Percentiles rank a stretch among this genome's conserved stretches.
These are phyloP conservation scores for Rhizophlyctis rosea DNA, from an alignment of 192 early-diverging fungal species.

Conservation along the genomic window DNA sequence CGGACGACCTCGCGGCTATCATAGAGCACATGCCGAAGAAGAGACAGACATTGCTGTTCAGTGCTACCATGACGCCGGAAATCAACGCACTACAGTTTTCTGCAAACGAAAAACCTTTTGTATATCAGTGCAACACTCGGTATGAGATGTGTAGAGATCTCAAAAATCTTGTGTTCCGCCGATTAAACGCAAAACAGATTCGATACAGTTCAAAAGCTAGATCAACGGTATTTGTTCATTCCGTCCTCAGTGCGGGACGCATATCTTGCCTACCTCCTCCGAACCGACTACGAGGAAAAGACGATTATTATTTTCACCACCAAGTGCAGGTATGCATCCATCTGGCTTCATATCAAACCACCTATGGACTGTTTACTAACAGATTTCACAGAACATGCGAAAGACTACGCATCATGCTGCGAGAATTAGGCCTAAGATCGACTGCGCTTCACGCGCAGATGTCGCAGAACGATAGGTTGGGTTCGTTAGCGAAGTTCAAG, in stretches of 20 bases:
- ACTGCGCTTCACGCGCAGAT: slow-evolving; percentile 92
- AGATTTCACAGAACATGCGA: slow-evolving; percentile 68
- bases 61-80: slow-evolving; percentile 92
- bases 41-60: slow-evolving; percentile 92
- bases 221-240: slow-evolving; percentile 88
- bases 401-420: slow-evolving; percentile 77
- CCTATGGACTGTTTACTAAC: no score
- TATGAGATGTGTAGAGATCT: slow-evolving; percentile 4
- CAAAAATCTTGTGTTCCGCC: background rate
- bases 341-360: no score
- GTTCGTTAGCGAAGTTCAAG: slow-evolving; percentile 90
- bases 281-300: slow-evolving; percentile 68
- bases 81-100: slow-evolving; percentile 68
- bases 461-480: slow-evolving; percentile 85
- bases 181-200: slow-evolving; percentile 23
- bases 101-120: slow-evolving; percentile 33
- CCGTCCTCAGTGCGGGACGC: slow-evolving; percentile 87
- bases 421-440: slow-evolving; percentile 85
- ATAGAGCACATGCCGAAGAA: slow-evolving; percentile 72
- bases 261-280: slow-evolving; percentile 79
- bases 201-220: slow-evolving; percentile 80
- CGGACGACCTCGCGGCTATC: slow-evolving; percentile 75
- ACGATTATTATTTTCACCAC: slow-evolving; percentile 93
- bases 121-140: slow-evolving; percentile 45
- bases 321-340: slow-evolving; percentile 59